Evolutionary conservation across 1,284 basidiomycete species (phyloP), one percentile per base, ranked within the genome.

Genomic region (Apiotrichum sp.): DNA sequence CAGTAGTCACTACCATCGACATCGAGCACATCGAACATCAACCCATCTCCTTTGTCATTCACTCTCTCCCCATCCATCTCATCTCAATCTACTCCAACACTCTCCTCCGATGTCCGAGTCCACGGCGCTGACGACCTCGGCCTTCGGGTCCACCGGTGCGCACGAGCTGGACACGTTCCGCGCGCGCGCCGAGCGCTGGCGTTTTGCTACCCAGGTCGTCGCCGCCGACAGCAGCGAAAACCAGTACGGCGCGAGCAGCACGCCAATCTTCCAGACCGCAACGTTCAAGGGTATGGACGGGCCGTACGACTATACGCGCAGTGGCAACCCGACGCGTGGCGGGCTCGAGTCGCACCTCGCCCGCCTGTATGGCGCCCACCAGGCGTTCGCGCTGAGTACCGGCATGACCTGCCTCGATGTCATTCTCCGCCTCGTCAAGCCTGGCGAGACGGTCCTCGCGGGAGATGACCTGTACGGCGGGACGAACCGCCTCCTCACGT

Each of bases 371-470:
- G 88, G 87, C 41, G 91, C 92, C 6, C 79, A 80, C 7, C 86
- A 93, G 81, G 89, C 89, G 2, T 92, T 95, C 71, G 84, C 87
- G 31, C 91, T 98, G 6, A 89, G 90, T 7, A 95, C 92, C 8
- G 96, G 96, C 57, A 99, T 99, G 96, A 93, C 95, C 14, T 93
- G 93, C 14, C 83, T 98, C 52, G 96, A 99, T 73, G 85, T 95
- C 55, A 97, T 98, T 67, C 84, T 97, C 45, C 87, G 96, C 46
- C 75, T 97, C 40, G 84, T 98, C 65, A 95, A 93, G 78, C 91
- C 95, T 1, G 91, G 91, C 29, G 88, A 93, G 76, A 88, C 93
- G 70, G 84, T 99, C 63, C 87, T 99, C 64, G 93, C 96, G 3
- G 95, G 95, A 41, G 91, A 98, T 74, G 96, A 99, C 74, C 79